Evolutionary conservation across 1,284 basidiomycete species (phyloP), one percentile per base, ranked within the genome.

Genomic region (Malassezia brasiliensis): DNA sequence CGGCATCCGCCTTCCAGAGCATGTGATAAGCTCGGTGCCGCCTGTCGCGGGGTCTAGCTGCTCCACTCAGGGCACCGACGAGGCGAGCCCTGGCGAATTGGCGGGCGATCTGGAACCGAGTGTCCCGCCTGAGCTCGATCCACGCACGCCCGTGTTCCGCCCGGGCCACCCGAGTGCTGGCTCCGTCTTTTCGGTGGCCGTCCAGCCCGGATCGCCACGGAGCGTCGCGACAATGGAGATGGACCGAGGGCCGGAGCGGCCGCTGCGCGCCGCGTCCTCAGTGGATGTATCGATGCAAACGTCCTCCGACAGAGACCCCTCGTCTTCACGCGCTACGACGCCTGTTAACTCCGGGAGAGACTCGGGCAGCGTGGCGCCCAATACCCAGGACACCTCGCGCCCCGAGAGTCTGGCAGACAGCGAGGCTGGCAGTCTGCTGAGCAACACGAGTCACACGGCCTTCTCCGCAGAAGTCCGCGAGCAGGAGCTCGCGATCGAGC

Each of bases 101-200:
- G 25, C 25, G 25, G 25, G 9, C 12, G 35, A 17, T 36, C 35
- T 17, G 35, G 35, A 30, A 1, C 51, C 56, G 7, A 62, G 66
- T 44, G 69, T 73, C 0, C 70, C 70, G 5, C 69, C 70, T 17
- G 67, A 73, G 56, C 60, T 73, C 7, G 70, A 73, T 40, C 70
- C 70, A 9, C 56, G 70, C 19, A 67, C 67, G 2, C 41, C 69
- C 1, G 47, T 62, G 14, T 73, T 71, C 52, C 62, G 68, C 47
- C 70, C 67, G 1, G 63, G 67, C 41, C 60, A 55, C 28, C 70
- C 69, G 1, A 64, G 67, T 39, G 66, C 67, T 10, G 69, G 67
- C 3, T 73, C 70, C 9, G 66, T 73, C 25, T 67, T 69, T 42
- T 69, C 67, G 3, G 66, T 73, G 5, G 70, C 69, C 5, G 70